A percentile compares a stretch with the other conserved stretches of the same genome.
phyloP scores from a whole-genome alignment of 2,329 filamentous ascomycete genomes.

The Ascochyta rabiei region DNA sequence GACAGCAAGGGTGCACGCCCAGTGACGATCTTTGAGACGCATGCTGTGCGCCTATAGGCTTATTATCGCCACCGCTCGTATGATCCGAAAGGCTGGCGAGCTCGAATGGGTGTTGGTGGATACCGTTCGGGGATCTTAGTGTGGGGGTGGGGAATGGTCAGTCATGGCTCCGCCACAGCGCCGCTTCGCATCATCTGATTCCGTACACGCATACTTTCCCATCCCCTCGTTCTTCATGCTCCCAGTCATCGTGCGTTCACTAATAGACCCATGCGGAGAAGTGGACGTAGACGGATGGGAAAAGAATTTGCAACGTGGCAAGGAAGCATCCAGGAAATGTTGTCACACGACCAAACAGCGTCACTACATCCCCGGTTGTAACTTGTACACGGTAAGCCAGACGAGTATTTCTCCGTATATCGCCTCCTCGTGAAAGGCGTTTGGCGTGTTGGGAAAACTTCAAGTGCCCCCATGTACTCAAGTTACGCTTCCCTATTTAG shows the following conservation, averaged over 20 bases:
- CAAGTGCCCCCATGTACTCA: conserved; percentile 33
- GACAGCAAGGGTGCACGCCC: conserved; percentile 39
- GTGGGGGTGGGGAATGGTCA: conserved; percentile 46
- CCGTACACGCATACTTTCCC: conserved; percentile 23
- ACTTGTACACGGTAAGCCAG: not conserved
- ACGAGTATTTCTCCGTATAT: not conserved
- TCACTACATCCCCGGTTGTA: not conserved
- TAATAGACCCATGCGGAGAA: conserved; percentile 26
- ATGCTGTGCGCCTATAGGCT: conserved; percentile 36
- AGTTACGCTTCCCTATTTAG: conserved; percentile 25
- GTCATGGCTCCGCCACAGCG: conserved; percentile 21
- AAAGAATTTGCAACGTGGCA: conserved; percentile 43
- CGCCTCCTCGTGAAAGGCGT: conserved; percentile 3
- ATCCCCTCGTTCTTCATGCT: conserved; percentile 35
- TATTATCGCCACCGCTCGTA: conserved; percentile 39
- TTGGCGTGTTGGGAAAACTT: conserved; percentile 6
- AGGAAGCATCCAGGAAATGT: not conserved
- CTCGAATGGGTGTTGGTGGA: conserved; percentile 42
- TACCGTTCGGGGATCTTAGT: conserved; percentile 41
- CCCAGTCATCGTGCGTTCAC: conserved; percentile 31
- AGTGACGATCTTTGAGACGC: conserved; percentile 46
- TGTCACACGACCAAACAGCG: conserved; percentile 11
- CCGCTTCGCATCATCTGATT: conserved; percentile 47
- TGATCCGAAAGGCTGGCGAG: conserved; percentile 42
- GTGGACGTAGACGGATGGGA: conserved; percentile 32